Evolutionary conservation across 2,329 filamentous ascomycete species (phyloP).

Genomic region (Fusarium sp.): DNA sequence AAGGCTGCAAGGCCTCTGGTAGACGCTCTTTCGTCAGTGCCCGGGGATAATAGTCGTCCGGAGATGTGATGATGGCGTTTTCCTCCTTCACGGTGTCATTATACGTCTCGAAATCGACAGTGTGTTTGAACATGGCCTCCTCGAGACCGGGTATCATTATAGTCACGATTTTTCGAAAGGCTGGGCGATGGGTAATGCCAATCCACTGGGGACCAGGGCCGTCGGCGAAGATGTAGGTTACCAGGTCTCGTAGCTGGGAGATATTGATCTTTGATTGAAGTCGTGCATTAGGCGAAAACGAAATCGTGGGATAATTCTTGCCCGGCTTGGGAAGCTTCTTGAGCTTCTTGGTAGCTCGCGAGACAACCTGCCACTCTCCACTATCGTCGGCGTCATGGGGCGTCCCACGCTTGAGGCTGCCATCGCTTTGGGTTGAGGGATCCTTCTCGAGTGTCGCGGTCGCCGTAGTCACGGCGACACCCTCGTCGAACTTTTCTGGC

Average conservation of each 20-base stretch:
- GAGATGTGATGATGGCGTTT: constrained; percentile 53
- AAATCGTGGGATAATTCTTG: constrained; percentile 68
- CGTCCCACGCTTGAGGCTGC: constrained; percentile 61
- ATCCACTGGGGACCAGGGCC: constrained; percentile 74
- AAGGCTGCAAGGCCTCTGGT: constrained; percentile 67
- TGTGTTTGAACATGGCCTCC: constrained; percentile 83
- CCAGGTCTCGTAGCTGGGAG: constrained; percentile 70
- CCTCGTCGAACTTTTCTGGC: constrained; percentile 17
- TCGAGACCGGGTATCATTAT: constrained; percentile 94
- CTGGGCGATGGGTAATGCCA: constrained; percentile 68
- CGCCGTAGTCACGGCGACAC: constrained; percentile 14
- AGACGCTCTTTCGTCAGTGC: constrained; percentile 62
- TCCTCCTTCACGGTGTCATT: constrained; percentile 52
- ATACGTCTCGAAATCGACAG: constrained; percentile 61
- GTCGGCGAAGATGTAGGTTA: constrained; percentile 75
- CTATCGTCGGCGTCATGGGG: constrained; percentile 58
- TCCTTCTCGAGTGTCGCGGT: constrained; percentile 23
- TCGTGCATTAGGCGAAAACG: constrained; percentile 67
- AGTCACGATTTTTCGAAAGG: constrained; percentile 82
- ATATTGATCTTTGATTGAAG: constrained; percentile 72
- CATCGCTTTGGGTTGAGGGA: constrained; percentile 46
- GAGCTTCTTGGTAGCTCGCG: constrained; percentile 65
- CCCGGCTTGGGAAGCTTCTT: constrained; percentile 70
- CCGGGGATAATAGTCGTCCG: constrained; percentile 70
- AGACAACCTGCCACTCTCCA: constrained; percentile 66